Percentiles rank a stretch among this genome's conserved stretches.
Conservation (phyloP, 129 eudicot species). For the Pittosporum tobira region DNA sequence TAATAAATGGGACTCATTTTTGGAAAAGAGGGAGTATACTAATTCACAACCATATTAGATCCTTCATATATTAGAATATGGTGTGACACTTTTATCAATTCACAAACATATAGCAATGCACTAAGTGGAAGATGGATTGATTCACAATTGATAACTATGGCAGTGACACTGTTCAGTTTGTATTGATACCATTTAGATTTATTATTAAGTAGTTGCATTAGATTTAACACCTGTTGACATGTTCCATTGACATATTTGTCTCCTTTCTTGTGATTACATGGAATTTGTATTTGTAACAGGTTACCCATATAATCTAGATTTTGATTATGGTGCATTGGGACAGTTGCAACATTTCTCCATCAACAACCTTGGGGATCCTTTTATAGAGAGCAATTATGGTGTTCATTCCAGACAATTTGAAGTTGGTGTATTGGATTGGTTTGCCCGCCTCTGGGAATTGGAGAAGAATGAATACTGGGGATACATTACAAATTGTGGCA, state of each 20-base stretch:
- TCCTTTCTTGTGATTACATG: neutral
- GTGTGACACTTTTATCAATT: neutral
- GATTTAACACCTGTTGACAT: neutral
- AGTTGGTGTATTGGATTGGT: constrained; percentile 39
- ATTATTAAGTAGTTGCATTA: neutral
- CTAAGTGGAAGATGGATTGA: too few species aligned
- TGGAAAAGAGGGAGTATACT: too few species aligned
- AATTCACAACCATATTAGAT: too few species aligned
- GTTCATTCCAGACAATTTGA: constrained; percentile 38
- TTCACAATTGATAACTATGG: too few species aligned
- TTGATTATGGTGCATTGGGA: constrained; percentile 33
- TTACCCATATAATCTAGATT: constrained; percentile 29
- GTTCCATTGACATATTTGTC: neutral
- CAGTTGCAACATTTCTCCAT: constrained; percentile 32
- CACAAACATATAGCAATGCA: too few species aligned
- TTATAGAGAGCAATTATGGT: constrained; percentile 36
- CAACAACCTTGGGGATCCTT: constrained; percentile 38
- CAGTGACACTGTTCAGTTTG: neutral
- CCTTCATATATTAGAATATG: too few species aligned
- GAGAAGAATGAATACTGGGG: constrained; percentile 37
- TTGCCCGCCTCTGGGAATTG: constrained; percentile 32
- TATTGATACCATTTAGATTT: neutral
- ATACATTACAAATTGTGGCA: constrained; percentile 32
- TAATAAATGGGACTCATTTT: too few species aligned
- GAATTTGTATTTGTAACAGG: constrained; percentile 13